Percentiles rank a stretch among this genome's conserved stretches.
phyloP scores from a whole-genome alignment of 345 rosid species.

The Acer saccharum region DNA sequence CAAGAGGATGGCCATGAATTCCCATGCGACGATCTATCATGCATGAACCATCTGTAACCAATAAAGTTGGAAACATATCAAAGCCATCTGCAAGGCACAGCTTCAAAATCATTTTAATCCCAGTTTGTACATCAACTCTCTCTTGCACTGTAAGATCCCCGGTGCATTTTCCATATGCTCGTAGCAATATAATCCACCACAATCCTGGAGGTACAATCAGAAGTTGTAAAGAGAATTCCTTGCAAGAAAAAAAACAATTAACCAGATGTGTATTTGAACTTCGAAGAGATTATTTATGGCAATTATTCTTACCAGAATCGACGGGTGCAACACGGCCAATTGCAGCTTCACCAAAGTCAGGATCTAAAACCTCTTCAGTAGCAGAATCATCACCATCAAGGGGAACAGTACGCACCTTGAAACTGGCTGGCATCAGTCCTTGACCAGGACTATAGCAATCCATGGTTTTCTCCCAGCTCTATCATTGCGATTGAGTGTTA shows the following conservation, averaged over 20 bases:
- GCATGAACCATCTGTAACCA: slow-evolving; percentile 98
- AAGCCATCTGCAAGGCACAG: slow-evolving; percentile 96
- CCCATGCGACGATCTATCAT: slow-evolving; percentile 99
- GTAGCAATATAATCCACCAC: slow-evolving; percentile 93
- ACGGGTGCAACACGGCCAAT: slow-evolving; percentile 99
- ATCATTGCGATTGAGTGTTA: slow-evolving; percentile 17
- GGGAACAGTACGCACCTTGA: slow-evolving; percentile 86
- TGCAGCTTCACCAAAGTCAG: slow-evolving; percentile 96
- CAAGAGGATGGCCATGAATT: slow-evolving; percentile 95
- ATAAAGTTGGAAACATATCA: slow-evolving; percentile 91
- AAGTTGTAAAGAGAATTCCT: slow-evolving; percentile 6
- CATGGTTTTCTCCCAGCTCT: slow-evolving; percentile 99
- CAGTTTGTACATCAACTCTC: slow-evolving; percentile 95
- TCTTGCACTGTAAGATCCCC: slow-evolving; percentile 86
- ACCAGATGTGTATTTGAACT: too few relatives aligned
- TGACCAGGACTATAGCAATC: slow-evolving; percentile 97
- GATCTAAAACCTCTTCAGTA: slow-evolving; percentile 88
- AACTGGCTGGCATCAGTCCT: slow-evolving; percentile 97
- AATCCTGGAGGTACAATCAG: slow-evolving; percentile 47
- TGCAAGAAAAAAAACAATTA: not conserved
- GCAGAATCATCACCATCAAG: slow-evolving; percentile 80
- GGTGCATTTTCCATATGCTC: slow-evolving; percentile 92
- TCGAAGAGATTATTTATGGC: not conserved
- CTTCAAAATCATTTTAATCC: slow-evolving; percentile 86
- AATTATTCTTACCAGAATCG: slow-evolving; percentile 66